phyloP scores from a whole-genome alignment of 2,329 filamentous ascomycete species.

The Neofusicoccum sp. region DNA sequence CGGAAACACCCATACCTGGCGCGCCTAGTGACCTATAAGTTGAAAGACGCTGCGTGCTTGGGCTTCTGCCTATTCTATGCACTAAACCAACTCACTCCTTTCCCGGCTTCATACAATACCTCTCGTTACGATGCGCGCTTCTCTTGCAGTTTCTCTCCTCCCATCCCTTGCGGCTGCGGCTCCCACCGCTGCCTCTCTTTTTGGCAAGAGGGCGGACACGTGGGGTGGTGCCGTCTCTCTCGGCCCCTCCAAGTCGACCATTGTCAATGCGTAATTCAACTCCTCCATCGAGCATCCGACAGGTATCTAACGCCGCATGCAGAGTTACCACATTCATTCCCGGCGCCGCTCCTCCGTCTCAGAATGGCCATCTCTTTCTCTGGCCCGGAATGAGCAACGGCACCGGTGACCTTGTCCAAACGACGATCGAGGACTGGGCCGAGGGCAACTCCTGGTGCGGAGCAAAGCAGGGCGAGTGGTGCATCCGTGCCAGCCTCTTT shows the following conservation, averaged over 20 bases:
- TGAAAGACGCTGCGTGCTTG: background rate
- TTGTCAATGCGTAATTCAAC: conserved; percentile 33
- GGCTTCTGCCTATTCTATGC: background rate
- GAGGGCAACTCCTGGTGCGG: conserved; percentile 46
- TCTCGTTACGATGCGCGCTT: background rate
- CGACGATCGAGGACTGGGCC: conserved; percentile 46
- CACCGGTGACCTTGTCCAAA: conserved; percentile 48
- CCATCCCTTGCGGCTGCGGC: background rate
- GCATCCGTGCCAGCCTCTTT: conserved; percentile 44
- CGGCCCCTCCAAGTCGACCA: conserved; percentile 42
- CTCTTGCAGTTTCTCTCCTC: conserved; percentile 1
- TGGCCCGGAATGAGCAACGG: conserved; percentile 52
- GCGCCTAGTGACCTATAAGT: background rate
- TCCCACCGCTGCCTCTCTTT: background rate
- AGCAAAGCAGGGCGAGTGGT: conserved; percentile 44
- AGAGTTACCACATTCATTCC: conserved; percentile 45
- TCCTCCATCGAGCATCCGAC: background rate
- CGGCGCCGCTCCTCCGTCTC: conserved; percentile 40
- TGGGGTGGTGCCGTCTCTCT: conserved; percentile 46
- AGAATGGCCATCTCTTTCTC: conserved; percentile 45
- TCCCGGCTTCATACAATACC: background rate
- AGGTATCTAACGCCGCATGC: background rate
- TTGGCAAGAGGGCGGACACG: conserved; percentile 29
- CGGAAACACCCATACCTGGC: background rate
- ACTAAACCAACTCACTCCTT: background rate